Evolutionary conservation across 1,284 basidiomycete species (phyloP).

Genomic region (Pascua guehoae): DNA sequence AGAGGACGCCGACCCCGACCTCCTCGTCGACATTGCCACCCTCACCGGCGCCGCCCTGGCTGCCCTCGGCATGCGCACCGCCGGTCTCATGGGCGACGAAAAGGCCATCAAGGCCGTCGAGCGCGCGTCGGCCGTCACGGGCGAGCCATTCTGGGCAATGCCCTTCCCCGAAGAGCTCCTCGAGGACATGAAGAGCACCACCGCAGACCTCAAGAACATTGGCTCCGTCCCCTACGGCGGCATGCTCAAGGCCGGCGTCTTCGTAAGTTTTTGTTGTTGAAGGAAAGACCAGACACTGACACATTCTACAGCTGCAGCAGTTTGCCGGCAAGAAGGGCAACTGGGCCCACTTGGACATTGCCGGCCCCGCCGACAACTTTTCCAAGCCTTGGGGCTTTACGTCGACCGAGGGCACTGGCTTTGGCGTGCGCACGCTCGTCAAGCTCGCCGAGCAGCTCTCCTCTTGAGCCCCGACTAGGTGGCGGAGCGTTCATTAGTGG

Average conservation of each 20-base stretch:
- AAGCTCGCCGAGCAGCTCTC: constrained; percentile 19
- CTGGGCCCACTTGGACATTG: constrained; percentile 22
- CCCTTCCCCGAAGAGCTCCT: constrained; percentile 19
- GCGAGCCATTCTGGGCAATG: constrained; percentile 21
- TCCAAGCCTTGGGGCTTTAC: constrained; percentile 11
- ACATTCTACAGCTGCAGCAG: constrained; percentile 9
- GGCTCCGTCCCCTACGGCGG: constrained; percentile 12
- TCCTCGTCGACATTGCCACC: constrained; percentile 17
- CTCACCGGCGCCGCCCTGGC: constrained; percentile 17
- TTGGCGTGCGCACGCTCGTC: constrained; percentile 15
- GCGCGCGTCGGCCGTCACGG: constrained; percentile 1
- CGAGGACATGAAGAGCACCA: constrained; percentile 14
- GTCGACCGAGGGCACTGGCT: constrained; percentile 17
- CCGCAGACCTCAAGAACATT: constrained; percentile 17
- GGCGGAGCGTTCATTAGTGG: too few species aligned
- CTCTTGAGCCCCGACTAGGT: too few species aligned
- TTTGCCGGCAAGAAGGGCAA: constrained; percentile 20
- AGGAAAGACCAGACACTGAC: not conserved
- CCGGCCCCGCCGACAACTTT: constrained; percentile 17
- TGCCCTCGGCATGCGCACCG: constrained; percentile 17
- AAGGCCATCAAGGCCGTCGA: constrained; percentile 13
- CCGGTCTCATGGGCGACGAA: constrained; percentile 20
- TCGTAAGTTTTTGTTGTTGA: constrained; percentile 6
- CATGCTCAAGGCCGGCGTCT: constrained; percentile 19
- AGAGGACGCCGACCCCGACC: constrained; percentile 17